A percentile compares a stretch with the other conserved stretches of the same genome.
These are phyloP conservation scores for Collariella sp. DNA, from an alignment of 495 filamentous ascomycete species.

Conservation along the genomic window DNA sequence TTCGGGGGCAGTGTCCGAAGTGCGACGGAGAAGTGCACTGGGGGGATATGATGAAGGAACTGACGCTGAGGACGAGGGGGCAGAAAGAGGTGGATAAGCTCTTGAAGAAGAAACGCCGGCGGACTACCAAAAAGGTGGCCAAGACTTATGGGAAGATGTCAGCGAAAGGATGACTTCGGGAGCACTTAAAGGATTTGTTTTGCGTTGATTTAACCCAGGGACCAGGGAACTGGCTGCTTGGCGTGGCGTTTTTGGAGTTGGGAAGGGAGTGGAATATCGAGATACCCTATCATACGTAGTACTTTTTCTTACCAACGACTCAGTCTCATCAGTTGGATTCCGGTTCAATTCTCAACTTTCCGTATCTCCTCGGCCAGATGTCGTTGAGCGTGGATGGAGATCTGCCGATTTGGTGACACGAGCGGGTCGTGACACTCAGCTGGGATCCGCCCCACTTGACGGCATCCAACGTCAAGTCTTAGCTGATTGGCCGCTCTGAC, in stretches of 20 bases:
- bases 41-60: conserved; percentile 72
- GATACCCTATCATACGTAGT: neutral
- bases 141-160: neutral
- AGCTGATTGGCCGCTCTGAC: conserved; percentile 20
- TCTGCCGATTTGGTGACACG: conserved; percentile 13
- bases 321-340: neutral
- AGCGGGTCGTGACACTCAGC: conserved; percentile 14
- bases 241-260: too few relatives aligned
- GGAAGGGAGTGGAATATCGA: neutral
- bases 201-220: neutral
- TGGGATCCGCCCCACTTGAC: conserved; percentile 7
- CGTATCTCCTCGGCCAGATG: conserved; percentile 9
- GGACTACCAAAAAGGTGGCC: conserved; percentile 16
- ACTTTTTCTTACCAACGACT: too few relatives aligned
- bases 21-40: conserved; percentile 59
- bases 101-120: conserved; percentile 45
- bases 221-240: neutral
- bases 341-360: neutral
- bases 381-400: neutral
- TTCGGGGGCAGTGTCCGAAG: conserved; percentile 59
- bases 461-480: conserved; percentile 18
- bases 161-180: neutral
- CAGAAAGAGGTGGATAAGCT: conserved; percentile 55
- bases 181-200: neutral
- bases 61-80: conserved; percentile 62